Base-by-base conservation (phyloP, 2,329 filamentous ascomycete species). In the Lecanicillium sp. region DNA sequence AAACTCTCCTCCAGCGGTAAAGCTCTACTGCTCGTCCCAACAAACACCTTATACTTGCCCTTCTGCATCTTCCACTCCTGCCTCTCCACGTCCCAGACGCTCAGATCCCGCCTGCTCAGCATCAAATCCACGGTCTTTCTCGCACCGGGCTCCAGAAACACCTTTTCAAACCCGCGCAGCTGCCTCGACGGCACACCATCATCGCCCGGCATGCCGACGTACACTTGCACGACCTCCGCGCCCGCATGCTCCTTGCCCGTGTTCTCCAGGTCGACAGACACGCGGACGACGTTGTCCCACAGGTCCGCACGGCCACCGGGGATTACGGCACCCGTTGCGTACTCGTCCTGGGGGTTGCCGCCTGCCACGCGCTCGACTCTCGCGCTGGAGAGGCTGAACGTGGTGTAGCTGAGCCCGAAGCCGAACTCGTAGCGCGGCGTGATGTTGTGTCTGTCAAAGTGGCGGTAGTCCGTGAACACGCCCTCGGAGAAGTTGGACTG, bases 131-230 rank as follows among this genome's bases (percentile, higher is more conserved):
- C 64, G 0, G 65, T 70, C 14, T 65, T 62, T 15, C 63, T 69
- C 49, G 71, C 60, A 0, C 71, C 71, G 0, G 70, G 66, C 12
- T 68, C 64, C 37, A 86, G 53, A 14, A 65, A 67, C 0, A 73
- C 67, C 67, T 86, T 86, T 44, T 78, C 77, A 29, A 86, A 86
- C 6, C 83, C 82, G 7, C 83, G 70, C n/a, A 87, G 68, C 60
- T 86, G 81, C 33, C 73, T 67, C 1, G 71, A 63, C 0, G 83
- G 83, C 8, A 59, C 62, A 3, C 58, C 1, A 72, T 63, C 0
- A 83, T 82, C 6, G 58, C 62, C 62, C 3, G 73, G 73, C 17
- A 73, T 68, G 3, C 65, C 66, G 12, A 77, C 55, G 46, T 77
- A 78, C 4, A 78, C 59, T 61, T 74, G 74, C 15, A 67, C 67